phyloP scores from a whole-genome alignment of 2,329 filamentous ascomycete species.

The Fulvia fulva region DNA sequence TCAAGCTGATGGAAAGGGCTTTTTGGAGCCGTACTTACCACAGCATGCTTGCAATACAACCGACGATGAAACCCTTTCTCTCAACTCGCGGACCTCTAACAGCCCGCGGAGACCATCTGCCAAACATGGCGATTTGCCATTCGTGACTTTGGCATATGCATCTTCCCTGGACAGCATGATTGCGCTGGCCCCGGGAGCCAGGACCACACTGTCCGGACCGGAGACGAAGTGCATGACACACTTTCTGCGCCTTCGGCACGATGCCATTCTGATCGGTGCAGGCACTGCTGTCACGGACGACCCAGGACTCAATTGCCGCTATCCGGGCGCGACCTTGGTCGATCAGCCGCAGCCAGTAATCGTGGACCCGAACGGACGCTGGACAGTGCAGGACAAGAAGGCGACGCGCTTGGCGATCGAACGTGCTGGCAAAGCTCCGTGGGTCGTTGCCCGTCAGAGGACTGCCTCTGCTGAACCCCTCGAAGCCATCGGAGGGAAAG shows the following conservation, averaged over 20 bases:
- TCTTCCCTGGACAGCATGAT: constrained; percentile 81
- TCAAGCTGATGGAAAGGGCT: constrained; percentile 41
- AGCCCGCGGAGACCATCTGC: constrained; percentile 1
- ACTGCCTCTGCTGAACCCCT: constrained; percentile 17
- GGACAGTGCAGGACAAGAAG: constrained; percentile 59
- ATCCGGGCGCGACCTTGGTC: constrained; percentile 49
- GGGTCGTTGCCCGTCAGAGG: constrained; percentile 29
- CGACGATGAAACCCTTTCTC: constrained; percentile 2
- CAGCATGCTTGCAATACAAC: constrained; percentile 4
- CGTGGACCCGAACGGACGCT: constrained; percentile 73
- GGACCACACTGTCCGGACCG: constrained; percentile 77
- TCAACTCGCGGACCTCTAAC: background rate
- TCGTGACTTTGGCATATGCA: constrained; percentile 83
- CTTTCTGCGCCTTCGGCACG: constrained; percentile 75
- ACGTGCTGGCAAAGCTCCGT: constrained; percentile 69
- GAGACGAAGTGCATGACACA: constrained; percentile 91
- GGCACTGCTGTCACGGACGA: constrained; percentile 82
- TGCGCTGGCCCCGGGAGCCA: constrained; percentile 65
- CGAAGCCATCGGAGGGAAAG: constrained; percentile 19
- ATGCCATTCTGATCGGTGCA: constrained; percentile 79
- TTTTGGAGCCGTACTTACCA: constrained; percentile 50
- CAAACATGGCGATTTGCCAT: constrained; percentile 36
- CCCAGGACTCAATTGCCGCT: constrained; percentile 78
- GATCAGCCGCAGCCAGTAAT: constrained; percentile 77
- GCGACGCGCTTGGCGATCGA: constrained; percentile 62